Base-by-base conservation (phyloP, 306 rosid genomes). In the Vachellia pachyceras region DNA sequence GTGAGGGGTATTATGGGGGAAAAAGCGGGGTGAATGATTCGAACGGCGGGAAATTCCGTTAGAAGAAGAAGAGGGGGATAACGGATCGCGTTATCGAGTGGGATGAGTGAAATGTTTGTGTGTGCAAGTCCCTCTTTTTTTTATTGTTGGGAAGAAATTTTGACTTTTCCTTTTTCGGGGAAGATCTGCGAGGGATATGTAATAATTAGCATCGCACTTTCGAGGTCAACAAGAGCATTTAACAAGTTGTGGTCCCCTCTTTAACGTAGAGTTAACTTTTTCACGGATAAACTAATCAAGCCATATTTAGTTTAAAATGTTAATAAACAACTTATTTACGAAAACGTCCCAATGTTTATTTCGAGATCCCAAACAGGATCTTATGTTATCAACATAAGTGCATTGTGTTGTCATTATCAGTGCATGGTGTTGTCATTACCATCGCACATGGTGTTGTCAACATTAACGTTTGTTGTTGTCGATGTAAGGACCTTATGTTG, bases 201-300 rank as follows among this genome's bases (percentile, higher is more conserved):
- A 85, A 91, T 93, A 82, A 95, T 95, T 87, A 84, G 55, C 69
- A 58, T 77, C 87, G 87, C 97, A 93, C 99, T 94, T 95, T 97
- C 92, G 83, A 55, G 86, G 77, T n/a, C 61, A 52, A 13, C 11
- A 49, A 77, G 58, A 29, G 46, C 49, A 15, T 14, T 50, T 64
- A 37, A 37, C 41, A 41, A 6, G 6, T 6, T 1, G 33, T 29
- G 33, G 33, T 37, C 99, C 65, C 97, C 85, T 75, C 93, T 6
- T n/a, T n/a, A n/a, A n/a, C n/a, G n/a, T n/a, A n/a, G n/a, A n/a
- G n/a, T n/a, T n/a, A n/a, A n/a, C n/a, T n/a, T n/a, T n/a, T n/a
- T n/a, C n/a, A n/a, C n/a, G n/a, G n/a, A n/a, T n/a, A n/a, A n/a
- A n/a, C n/a, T n/a, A n/a, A n/a, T n/a, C n/a, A n/a, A n/a, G n/a